These are phyloP conservation scores for Boletales sp. DNA, from an alignment of 768 basidiomycete genomes.

Conservation along the genomic window DNA sequence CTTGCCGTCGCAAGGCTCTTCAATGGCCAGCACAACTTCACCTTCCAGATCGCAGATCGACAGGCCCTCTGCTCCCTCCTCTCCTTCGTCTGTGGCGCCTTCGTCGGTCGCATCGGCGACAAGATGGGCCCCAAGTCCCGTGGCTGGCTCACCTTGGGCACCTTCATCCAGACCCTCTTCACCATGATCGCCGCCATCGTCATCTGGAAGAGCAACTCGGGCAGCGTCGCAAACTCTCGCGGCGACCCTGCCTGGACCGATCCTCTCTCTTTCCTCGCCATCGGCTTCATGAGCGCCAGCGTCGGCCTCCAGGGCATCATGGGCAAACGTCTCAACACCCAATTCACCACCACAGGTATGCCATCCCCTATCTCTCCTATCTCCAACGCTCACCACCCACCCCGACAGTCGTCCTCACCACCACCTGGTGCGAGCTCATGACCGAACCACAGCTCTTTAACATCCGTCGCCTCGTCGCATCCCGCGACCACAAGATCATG, in stretches of 20 bases:
- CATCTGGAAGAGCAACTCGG: constrained; percentile 66
- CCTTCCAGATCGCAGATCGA: constrained; percentile 78
- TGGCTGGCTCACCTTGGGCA: constrained; percentile 69
- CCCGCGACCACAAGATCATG: constrained; percentile 70
- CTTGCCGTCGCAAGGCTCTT: constrained; percentile 83
- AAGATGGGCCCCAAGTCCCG: constrained; percentile 69
- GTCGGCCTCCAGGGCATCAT: constrained; percentile 85
- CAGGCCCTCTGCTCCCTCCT: constrained; percentile 81
- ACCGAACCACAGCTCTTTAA: constrained; percentile 75
- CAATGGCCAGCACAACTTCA: constrained; percentile 44
- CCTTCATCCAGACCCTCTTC: constrained; percentile 70
- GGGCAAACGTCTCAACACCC: constrained; percentile 75
- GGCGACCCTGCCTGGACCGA: constrained; percentile 71
- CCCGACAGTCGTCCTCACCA: constrained; percentile 72
- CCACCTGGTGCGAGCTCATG: constrained; percentile 86
- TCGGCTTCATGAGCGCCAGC: constrained; percentile 74
- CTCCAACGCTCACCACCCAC: too few relatives aligned
- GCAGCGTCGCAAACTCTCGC: constrained; percentile 49
- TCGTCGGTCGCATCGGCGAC: constrained; percentile 82
- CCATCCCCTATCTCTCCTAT: constrained; percentile 10
- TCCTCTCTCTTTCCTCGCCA: constrained; percentile 57
- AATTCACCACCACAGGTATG: constrained; percentile 75
- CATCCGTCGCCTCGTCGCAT: constrained; percentile 44
- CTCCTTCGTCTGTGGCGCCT: constrained; percentile 75
- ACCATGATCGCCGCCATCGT: constrained; percentile 70